Evolutionary conservation across 2,329 filamentous ascomycete species (phyloP).

Genomic region (Exophiala mesophila): DNA sequence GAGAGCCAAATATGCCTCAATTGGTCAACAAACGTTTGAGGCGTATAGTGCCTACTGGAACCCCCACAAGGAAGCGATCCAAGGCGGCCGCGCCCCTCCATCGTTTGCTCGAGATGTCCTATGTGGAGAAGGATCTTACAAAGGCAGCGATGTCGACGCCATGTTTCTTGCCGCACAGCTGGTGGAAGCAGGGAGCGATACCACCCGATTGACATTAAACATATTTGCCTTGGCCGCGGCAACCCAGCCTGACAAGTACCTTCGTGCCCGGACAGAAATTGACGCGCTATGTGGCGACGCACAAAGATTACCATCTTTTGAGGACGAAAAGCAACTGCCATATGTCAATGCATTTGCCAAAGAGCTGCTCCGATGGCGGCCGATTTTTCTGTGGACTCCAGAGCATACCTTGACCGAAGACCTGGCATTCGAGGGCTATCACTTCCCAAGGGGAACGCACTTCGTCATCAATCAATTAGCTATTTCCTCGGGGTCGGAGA

Average conservation of each 20-base stretch:
- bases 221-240: slow-evolving; percentile 31
- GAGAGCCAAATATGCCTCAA: slow-evolving; percentile 31
- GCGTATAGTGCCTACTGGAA: slow-evolving; percentile 35
- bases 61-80: slow-evolving; percentile 28
- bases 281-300: slow-evolving; percentile 20
- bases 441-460: slow-evolving; percentile 29
- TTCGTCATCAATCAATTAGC: slow-evolving; percentile 33
- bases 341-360: slow-evolving; percentile 30
- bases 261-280: slow-evolving; percentile 25
- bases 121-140: slow-evolving; percentile 31
- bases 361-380: slow-evolving; percentile 30
- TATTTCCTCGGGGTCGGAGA: slow-evolving; percentile 24
- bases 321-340: slow-evolving; percentile 27
- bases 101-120: slow-evolving; percentile 37
- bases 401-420: slow-evolving; percentile 27
- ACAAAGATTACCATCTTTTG: slow-evolving; percentile 24
- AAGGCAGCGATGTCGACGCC: slow-evolving; percentile 33
- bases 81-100: slow-evolving; percentile 30
- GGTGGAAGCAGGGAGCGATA: slow-evolving; percentile 44
- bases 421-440: slow-evolving; percentile 30
- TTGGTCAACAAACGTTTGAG: slow-evolving; percentile 34
- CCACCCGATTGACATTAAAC: slow-evolving; percentile 36
- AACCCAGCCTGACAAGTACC: slow-evolving; percentile 26
- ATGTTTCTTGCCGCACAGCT: slow-evolving; percentile 40
- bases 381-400: slow-evolving; percentile 28